phyloP scores from a whole-genome alignment of 2,329 filamentous ascomycete species.

The Hirsutella thompsonii region DNA sequence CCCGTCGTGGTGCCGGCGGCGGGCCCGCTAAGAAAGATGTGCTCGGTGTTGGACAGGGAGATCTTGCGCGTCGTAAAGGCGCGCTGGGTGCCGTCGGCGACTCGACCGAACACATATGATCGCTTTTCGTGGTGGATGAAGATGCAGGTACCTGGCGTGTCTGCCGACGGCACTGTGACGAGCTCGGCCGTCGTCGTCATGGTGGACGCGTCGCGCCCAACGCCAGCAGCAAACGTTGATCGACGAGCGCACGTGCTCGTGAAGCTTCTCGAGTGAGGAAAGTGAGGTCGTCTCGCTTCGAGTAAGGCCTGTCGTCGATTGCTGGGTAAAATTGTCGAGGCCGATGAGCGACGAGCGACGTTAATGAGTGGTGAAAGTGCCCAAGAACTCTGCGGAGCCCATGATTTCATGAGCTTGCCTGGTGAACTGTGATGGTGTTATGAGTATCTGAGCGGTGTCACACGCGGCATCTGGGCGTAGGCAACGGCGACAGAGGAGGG shows the following conservation, averaged over 20 bases:
- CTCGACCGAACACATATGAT: conserved; percentile 73
- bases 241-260: too few relatives aligned
- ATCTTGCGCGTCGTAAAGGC: conserved; percentile 56
- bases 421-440: too few relatives aligned
- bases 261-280: too few relatives aligned
- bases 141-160: conserved; percentile 71
- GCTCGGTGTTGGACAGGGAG: conserved; percentile 50
- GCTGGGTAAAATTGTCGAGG: not conserved
- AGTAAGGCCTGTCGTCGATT: not conserved
- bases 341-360: not conserved
- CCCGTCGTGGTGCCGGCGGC: conserved; percentile 66
- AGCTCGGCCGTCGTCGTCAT: conserved; percentile 72
- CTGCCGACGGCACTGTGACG: conserved; percentile 70
- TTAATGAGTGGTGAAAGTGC: conserved; percentile 2
- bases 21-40: conserved; percentile 73
- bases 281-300: too few relatives aligned
- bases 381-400: conserved; percentile 10
- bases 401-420: conserved; percentile 16
- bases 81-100: conserved; percentile 77
- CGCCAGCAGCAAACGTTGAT: too few relatives aligned
- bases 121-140: conserved; percentile 69
- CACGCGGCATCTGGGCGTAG: not conserved
- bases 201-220: conserved; percentile 7
- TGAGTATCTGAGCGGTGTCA: not conserved
- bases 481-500: too few relatives aligned